Evolutionary conservation across 805 yeast species (phyloP).

Genomic region (Candida nanaspora): DNA sequence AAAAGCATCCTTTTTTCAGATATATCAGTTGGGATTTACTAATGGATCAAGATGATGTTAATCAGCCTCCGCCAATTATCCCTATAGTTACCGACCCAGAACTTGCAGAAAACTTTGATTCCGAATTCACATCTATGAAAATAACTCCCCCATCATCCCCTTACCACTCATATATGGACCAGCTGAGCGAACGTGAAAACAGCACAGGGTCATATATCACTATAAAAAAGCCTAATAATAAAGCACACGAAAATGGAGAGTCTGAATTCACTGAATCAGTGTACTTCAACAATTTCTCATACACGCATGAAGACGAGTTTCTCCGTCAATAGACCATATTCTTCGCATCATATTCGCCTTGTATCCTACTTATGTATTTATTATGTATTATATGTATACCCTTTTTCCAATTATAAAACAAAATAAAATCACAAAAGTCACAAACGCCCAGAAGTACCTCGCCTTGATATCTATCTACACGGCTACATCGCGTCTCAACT

Average conservation of each 20-base stretch:
- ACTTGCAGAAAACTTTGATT: slow-evolving; percentile 78
- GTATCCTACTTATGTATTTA: background rate
- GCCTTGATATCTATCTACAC: background rate
- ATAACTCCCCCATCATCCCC: slow-evolving; percentile 35
- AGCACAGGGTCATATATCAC: slow-evolving; percentile 21
- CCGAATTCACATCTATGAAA: slow-evolving; percentile 68
- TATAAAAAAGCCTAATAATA: slow-evolving; percentile 20
- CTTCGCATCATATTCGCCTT: too few species aligned
- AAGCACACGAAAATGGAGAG: slow-evolving; percentile 3
- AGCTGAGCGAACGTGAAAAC: slow-evolving; percentile 23
- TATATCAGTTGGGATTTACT: slow-evolving; percentile 63
- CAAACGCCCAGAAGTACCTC: background rate
- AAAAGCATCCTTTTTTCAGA: slow-evolving; percentile 69
- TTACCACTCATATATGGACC: slow-evolving; percentile 18
- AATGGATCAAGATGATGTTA: slow-evolving; percentile 36
- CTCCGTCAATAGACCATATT: background rate
- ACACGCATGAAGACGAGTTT: slow-evolving; percentile 16
- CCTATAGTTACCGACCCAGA: slow-evolving; percentile 78
- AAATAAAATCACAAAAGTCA: too few species aligned
- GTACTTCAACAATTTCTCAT: slow-evolving; percentile 26
- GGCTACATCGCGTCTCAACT: too few species aligned
- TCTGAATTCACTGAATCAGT: slow-evolving; percentile 17
- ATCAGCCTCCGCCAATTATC: slow-evolving; percentile 76
- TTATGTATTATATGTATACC: too few species aligned
- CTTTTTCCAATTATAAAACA: too few species aligned